Base-by-base conservation (phyloP, 768 basidiomycete genomes). In the Naganishia vaughanmartiniae region DNA sequence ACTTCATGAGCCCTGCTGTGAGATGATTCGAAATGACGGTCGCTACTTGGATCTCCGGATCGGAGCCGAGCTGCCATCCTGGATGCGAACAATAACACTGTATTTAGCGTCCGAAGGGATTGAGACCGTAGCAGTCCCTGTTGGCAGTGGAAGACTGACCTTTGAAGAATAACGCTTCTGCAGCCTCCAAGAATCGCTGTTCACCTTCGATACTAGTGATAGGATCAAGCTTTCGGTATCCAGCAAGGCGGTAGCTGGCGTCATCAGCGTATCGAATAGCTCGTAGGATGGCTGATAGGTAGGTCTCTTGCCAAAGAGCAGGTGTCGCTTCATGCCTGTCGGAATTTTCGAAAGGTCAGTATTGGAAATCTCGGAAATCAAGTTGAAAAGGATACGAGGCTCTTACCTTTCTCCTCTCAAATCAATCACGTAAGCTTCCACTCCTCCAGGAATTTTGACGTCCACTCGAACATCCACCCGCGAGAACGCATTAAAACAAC, bases 11-110 rank as follows among this genome's bases (percentile, higher is more conserved):
- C 0, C 91, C 95, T 14, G 93, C 89, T 0, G 93, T 94, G 28
- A 99, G 86, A 79, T 98, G 96, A 79, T 99, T 99, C 28, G 93
- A 94, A 5, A 96, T 92, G 33, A 93, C 85, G 2, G 93, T 95
- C 0, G 96, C 96, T 17, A 99, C 95, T 79, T 99, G 96, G 28
- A 98, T 95, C 81, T 99, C 96, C 0, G 96, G 96, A 73, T 98
- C 96, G 0, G 93, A 96, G 2, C 95, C 96, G 10, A 98, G 90
- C 78, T 96, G 94, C 96, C 96, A 98, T 39, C 95, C 93, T 94
- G 46, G 30, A 21, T 28, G 6, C 36, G 14, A 31, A 36, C 14
- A 56, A 1, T 21, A 28, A 54, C 33, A 34, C 1, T 7, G 31
- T 65, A 9, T 46, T n/a, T 19, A 36, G 36, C 33, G 17, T 69